Conservation (phyloP, 208 protist species). For the Wallacemonas sp. region DNA sequence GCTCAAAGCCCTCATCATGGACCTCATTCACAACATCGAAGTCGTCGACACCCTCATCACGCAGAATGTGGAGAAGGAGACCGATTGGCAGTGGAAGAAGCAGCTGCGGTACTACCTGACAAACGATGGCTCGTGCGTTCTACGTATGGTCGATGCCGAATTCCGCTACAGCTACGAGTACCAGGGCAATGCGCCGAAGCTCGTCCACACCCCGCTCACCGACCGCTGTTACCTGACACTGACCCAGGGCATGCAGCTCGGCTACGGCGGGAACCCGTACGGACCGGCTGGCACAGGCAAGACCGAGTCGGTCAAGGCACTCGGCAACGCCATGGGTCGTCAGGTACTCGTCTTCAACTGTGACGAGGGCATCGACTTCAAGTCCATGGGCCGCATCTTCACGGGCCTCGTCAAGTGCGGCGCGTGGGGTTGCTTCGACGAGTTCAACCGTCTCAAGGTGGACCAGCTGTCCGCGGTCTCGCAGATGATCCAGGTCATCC, state of each 20-base stretch:
- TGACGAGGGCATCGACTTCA: conserved; percentile 99
- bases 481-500: conserved; percentile 99
- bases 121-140: conserved; percentile 65
- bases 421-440: conserved; percentile 99
- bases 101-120: conserved; percentile 96
- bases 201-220: conserved; percentile 98
- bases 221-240: conserved; percentile 98
- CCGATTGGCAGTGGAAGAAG: conserved; percentile 96
- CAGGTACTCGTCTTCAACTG: conserved; percentile 99
- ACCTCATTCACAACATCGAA: conserved; percentile 98
- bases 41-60: conserved; percentile 91
- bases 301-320: conserved; percentile 98
- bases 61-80: conserved; percentile 72
- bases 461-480: conserved; percentile 98
- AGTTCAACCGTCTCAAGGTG: conserved; percentile 99
- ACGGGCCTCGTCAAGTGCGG: conserved; percentile 98
- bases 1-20: conserved; percentile 96
- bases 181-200: conserved; percentile 97
- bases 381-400: conserved; percentile 99
- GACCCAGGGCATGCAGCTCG: conserved; percentile 97
- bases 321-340: conserved; percentile 96
- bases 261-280: conserved; percentile 98
- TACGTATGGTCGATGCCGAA: conserved; percentile 94
- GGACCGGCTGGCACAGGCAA: conserved; percentile 99
- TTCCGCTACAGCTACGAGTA: conserved; percentile 99